Conservation (phyloP, 768 basidiomycete species). For the Russula brevipes region DNA sequence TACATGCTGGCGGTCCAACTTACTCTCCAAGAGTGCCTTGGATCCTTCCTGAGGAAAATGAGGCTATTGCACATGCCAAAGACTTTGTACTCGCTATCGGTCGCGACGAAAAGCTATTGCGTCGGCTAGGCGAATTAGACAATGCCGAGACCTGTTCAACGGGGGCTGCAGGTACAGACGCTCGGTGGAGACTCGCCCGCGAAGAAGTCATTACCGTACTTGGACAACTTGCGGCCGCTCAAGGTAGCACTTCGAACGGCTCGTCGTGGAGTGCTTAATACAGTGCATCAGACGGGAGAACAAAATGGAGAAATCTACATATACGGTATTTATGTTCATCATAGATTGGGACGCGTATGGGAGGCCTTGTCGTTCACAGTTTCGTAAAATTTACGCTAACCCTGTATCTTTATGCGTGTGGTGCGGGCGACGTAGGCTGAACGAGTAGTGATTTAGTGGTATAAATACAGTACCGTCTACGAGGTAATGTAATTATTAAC, state of each 20-base stretch:
- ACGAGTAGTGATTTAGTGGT: not conserved
- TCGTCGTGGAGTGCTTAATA: not conserved
- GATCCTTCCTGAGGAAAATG: slow-evolving; percentile 32
- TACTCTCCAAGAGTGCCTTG: slow-evolving; percentile 37
- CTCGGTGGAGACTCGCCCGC: slow-evolving; percentile 55
- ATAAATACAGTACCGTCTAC: too few species aligned
- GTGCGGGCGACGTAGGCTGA: not conserved
- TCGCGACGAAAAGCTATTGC: slow-evolving; percentile 72
- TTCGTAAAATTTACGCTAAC: not conserved
- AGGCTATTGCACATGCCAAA: slow-evolving; percentile 35
- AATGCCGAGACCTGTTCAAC: slow-evolving; percentile 65
- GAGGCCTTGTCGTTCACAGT: not conserved
- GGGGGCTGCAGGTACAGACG: slow-evolving; percentile 71
- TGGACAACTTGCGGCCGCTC: slow-evolving; percentile 30
- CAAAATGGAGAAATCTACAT: too few species aligned
- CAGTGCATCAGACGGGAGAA: not conserved
- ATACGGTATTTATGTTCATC: not conserved
- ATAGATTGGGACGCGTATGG: not conserved
- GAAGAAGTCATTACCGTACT: slow-evolving; percentile 36
- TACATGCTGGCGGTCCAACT: slow-evolving; percentile 56
- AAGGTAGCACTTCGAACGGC: not conserved
- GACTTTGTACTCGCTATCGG: slow-evolving; percentile 64
- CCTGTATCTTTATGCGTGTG: not conserved
- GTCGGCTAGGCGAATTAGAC: slow-evolving; percentile 69
- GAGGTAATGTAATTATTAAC: too few species aligned